These are phyloP conservation scores for Emergomyces orientalis DNA, from an alignment of 2,329 filamentous ascomycete species.

Conservation along the genomic window DNA sequence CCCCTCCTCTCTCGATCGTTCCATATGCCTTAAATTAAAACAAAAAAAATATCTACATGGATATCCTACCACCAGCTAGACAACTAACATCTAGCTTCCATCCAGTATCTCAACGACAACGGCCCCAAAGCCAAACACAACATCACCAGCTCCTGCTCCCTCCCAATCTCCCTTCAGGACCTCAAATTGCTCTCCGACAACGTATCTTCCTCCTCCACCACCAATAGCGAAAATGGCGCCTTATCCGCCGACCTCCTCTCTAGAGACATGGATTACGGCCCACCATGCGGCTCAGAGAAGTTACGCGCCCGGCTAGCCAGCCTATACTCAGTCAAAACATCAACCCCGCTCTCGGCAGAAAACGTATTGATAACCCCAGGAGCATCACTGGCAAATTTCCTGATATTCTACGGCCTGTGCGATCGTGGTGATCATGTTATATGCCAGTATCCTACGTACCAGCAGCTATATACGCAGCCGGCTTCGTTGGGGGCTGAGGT, in stretches of 20 bases:
- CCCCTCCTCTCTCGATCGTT: too few species aligned
- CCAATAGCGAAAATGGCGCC: conserved; percentile 14
- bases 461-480: conserved; percentile 71
- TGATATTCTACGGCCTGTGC: conserved; percentile 64
- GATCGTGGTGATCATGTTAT: conserved; percentile 71
- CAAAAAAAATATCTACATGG: too few species aligned
- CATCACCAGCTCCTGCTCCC: conserved; percentile 49
- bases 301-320: conserved; percentile 57
- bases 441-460: conserved; percentile 79
- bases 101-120: conserved; percentile 49
- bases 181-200: conserved; percentile 42
- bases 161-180: conserved; percentile 47
- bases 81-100: background rate
- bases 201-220: background rate
- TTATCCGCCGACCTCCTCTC: conserved; percentile 38
- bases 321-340: conserved; percentile 52
- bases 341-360: conserved; percentile 43
- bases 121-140: conserved; percentile 47
- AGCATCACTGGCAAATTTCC: conserved; percentile 75
- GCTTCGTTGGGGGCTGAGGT: conserved; percentile 66
- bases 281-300: conserved; percentile 57
- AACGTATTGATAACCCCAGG: conserved; percentile 69
- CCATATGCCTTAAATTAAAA: too few species aligned
- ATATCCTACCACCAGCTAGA: too few species aligned
- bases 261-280: conserved; percentile 60